Evolutionary conservation across 2,329 filamentous ascomycete genomes (phyloP).

Genomic region (Mycosphaerelloides madeirae): DNA sequence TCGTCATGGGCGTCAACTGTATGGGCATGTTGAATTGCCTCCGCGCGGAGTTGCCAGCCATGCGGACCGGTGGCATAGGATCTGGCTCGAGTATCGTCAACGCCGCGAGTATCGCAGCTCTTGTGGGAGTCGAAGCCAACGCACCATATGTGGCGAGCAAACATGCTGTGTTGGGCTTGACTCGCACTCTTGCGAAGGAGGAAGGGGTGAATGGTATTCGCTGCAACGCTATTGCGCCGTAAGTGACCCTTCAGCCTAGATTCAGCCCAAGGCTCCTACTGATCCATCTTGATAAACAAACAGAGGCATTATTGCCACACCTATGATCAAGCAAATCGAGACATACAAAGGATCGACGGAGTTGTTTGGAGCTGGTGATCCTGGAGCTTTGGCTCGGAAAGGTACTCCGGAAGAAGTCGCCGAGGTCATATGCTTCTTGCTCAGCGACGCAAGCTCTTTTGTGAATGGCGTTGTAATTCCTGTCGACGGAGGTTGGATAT

Average conservation of each 20-base stretch:
- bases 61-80: background rate
- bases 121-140: background rate
- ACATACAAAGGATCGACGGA: no score
- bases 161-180: slow-evolving; percentile 3
- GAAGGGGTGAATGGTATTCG: slow-evolving; percentile 14
- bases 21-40: slow-evolving; percentile 3
- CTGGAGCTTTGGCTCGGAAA: background rate
- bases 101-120: background rate
- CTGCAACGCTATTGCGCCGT: slow-evolving; percentile 23
- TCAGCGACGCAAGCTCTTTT: background rate
- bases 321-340: no score
- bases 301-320: no score
- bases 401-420: slow-evolving; percentile 3
- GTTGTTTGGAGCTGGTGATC: slow-evolving; percentile 2
- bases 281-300: no score
- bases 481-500: background rate
- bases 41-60: background rate
- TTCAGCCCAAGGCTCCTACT: no score
- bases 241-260: no score
- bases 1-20: slow-evolving; percentile 1
- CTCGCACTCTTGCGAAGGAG: slow-evolving; percentile 1
- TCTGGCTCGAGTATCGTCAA: no score
- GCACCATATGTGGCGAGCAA: slow-evolving; percentile 2
- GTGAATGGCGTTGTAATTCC: background rate
- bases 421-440: slow-evolving; percentile 7